Percentiles rank a stretch among this genome's conserved stretches.
Conservation (phyloP, 2,329 filamentous ascomycete genomes). For the Cladosporium velox region DNA sequence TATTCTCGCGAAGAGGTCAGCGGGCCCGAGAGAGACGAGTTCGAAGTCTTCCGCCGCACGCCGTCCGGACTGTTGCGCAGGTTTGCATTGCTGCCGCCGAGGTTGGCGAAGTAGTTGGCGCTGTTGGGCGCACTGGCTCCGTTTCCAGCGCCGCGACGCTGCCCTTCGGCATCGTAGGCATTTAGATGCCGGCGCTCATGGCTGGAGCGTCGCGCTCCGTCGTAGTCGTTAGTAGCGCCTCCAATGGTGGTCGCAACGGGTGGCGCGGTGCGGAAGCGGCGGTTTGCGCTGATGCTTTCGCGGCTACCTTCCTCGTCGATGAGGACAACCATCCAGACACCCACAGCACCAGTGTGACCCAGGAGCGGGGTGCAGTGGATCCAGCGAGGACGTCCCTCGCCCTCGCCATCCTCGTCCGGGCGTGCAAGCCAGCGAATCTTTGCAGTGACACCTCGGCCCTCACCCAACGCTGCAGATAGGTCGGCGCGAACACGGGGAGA, state of each 20-base stretch:
- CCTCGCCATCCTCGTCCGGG: constrained; percentile 41
- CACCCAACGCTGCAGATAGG: constrained; percentile 61
- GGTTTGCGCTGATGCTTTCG: constrained; percentile 23
- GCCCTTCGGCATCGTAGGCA: constrained; percentile 14
- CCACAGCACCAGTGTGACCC: constrained; percentile 66
- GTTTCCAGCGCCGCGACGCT: constrained; percentile 13
- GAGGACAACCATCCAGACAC: constrained; percentile 77
- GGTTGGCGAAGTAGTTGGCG: constrained; percentile 15
- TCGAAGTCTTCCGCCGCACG: background rate
- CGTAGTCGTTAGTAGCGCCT: constrained; percentile 38
- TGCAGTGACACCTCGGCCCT: constrained; percentile 71
- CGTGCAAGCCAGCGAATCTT: constrained; percentile 70
- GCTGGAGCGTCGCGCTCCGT: background rate
- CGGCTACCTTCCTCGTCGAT: constrained; percentile 58
- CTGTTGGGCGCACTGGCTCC: constrained; percentile 16
- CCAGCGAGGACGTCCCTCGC: constrained; percentile 67
- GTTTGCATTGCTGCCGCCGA: background rate
- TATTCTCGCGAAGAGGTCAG: constrained; percentile 17
- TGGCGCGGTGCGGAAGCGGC: constrained; percentile 40
- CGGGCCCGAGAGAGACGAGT: constrained; percentile 2
- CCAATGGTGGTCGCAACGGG: constrained; percentile 38
- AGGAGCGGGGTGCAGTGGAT: constrained; percentile 75
- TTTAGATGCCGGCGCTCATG: constrained; percentile 16
- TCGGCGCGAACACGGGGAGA: constrained; percentile 55
- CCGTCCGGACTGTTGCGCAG: background rate